Evolutionary conservation across 257 asterid genomes (phyloP), one percentile per base, ranked within the genome.

Genomic region (Nicotiana otophora): DNA sequence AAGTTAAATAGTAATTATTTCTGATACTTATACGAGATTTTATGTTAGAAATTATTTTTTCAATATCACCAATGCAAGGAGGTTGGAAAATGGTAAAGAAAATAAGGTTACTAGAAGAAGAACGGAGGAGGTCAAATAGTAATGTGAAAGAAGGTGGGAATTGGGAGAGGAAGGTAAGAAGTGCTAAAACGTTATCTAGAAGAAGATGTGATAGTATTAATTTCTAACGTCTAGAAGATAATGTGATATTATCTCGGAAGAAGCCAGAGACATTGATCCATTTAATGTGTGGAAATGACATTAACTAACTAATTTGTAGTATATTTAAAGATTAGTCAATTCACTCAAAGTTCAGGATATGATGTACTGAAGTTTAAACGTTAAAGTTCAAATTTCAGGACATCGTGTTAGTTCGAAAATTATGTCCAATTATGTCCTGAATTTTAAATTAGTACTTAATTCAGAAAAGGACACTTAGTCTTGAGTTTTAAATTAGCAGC

Each of bases 301-400:
- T 0, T 0, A 31, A 0, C 0, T 31, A 31, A 4, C 4, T 4
- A 31, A 4, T 3, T 31, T 31, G 0, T 0, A 31, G 3, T 31
- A 3, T 31, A 31, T 31, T 31, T 31, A 31, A 31, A 31, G 0
- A 31, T 3, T 31, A 31, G 34, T 31, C 4, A 31, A 31, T 31
- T 31, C 34, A 5, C 5, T 31, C 4, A 31, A 31, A 31, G 4
- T 3, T 3, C 0, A 3, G 34, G 5, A 31, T 31, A 31, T 4
- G 4, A 0, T 5, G 34, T 31, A 0, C 4, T 31, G 34, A 31
- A 31, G 0, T 39, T 39, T 39, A 42, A 8, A 42, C 3, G 0
- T 42, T 3, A 42, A 7, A 8, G 3, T 42, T 42, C 51, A 42
- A 42, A 42, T 0, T 42, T 42, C 0, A 0, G 0, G 3, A 8